phyloP scores from a whole-genome alignment of 2,329 filamentous ascomycete genomes.

The Diplodia corticola region DNA sequence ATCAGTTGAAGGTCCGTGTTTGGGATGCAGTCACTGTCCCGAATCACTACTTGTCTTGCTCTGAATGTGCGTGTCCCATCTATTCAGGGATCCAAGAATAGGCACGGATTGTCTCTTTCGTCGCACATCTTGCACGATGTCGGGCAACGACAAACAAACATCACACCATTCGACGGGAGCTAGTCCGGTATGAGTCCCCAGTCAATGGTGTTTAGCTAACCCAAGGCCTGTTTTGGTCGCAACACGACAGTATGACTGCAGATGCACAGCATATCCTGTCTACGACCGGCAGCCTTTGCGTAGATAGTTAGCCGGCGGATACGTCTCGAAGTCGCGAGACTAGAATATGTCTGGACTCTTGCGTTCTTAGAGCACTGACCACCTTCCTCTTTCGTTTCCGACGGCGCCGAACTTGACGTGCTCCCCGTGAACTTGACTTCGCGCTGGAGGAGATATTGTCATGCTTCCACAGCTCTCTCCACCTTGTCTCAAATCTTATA shows the following conservation, averaged over 20 bases:
- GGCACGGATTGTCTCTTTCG: background rate
- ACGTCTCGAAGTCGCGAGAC: background rate
- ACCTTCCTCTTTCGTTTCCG: background rate
- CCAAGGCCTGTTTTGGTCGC: background rate
- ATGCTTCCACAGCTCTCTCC: background rate
- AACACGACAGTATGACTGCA: background rate
- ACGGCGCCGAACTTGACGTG: background rate
- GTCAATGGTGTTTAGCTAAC: background rate
- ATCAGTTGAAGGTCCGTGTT: too few relatives aligned
- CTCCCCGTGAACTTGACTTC: background rate
- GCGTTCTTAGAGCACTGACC: background rate
- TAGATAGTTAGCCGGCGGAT: background rate
- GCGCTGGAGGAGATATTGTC: background rate
- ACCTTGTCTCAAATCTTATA: background rate
- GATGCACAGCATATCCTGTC: background rate
- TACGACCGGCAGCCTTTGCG: background rate
- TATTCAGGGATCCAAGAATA: background rate
- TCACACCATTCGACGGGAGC: background rate
- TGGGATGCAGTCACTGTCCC: too few relatives aligned
- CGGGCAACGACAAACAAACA: background rate
- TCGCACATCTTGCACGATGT: background rate
- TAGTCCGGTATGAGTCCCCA: background rate
- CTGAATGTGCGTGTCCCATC: background rate
- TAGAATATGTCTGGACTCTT: background rate
- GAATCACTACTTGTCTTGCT: background rate